phyloP scores from a whole-genome alignment of 148 eudicot species.

The Hydrangea macrophylla region DNA sequence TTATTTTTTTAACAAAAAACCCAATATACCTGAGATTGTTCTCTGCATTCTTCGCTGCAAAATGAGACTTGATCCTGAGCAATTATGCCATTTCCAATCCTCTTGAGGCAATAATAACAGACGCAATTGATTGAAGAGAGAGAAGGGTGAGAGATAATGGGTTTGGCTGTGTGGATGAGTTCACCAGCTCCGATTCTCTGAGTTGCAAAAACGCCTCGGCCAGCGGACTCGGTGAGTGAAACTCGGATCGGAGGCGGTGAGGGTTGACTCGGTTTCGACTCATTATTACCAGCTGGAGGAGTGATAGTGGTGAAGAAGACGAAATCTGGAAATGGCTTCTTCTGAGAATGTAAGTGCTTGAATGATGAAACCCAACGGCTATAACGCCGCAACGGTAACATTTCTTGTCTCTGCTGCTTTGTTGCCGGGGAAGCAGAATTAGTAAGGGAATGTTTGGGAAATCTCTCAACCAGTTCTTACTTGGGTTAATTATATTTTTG shows the following conservation, averaged over 20 bases:
- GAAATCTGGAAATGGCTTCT: slow-evolving; percentile 13
- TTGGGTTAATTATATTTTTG: too few species aligned
- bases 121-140: slow-evolving; percentile 34
- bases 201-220: slow-evolving; percentile 81
- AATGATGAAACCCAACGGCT: slow-evolving; percentile 37
- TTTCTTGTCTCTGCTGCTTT: slow-evolving; percentile 7
- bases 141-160: slow-evolving; percentile 70
- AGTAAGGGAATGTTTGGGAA: too few species aligned
- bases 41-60: slow-evolving; percentile 60
- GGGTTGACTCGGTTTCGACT: slow-evolving; percentile 21
- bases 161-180: slow-evolving; percentile 82
- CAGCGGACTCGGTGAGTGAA: slow-evolving; percentile 59
- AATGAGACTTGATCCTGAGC: slow-evolving; percentile 25
- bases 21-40: slow-evolving; percentile 50
- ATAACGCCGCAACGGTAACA: slow-evolving; percentile 30
- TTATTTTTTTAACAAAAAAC: not conserved
- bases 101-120: slow-evolving; percentile 71
- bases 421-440: too few species aligned
- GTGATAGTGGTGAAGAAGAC: slow-evolving; percentile 22
- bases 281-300: slow-evolving; percentile 6
- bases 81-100: slow-evolving; percentile 12
- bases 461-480: too few species aligned
- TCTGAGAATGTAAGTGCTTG: slow-evolving; percentile 12
- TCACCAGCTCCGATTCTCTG: slow-evolving; percentile 59
- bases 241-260: slow-evolving; percentile 79